Evolutionary conservation across 352 stramenopile genomes (phyloP).

Genomic region (Phytopythium chamaehyphon): DNA sequence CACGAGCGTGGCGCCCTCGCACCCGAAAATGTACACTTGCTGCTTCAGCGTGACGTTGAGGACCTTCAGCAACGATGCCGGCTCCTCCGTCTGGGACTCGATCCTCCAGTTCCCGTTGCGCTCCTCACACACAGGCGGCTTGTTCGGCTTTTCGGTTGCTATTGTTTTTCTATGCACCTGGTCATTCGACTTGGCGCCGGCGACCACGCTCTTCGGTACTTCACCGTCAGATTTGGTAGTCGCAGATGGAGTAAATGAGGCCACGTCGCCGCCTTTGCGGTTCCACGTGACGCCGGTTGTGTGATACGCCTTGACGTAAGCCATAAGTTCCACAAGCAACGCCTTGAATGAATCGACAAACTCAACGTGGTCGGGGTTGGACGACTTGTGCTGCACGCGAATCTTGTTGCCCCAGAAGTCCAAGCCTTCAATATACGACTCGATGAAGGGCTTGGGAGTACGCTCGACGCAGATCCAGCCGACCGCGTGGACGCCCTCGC

Average conservation of each 20-base stretch:
- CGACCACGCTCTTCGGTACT: slow-evolving; percentile 83
- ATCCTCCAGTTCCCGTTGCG: slow-evolving; percentile 96
- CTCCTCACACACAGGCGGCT: slow-evolving; percentile 74
- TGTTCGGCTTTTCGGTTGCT: slow-evolving; percentile 54
- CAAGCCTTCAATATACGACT: slow-evolving; percentile 92
- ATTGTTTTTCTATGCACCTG: no score
- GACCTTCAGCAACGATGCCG: slow-evolving; percentile 77
- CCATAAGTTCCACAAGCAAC: slow-evolving; percentile 88
- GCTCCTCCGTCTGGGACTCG: slow-evolving; percentile 89
- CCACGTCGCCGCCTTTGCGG: slow-evolving; percentile 62
- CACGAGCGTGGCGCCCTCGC: slow-evolving; percentile 92
- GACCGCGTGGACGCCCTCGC: slow-evolving; percentile 80
- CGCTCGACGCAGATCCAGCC: slow-evolving; percentile 80
- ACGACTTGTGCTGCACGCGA: slow-evolving; percentile 94
- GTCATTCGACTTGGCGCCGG: slow-evolving; percentile 81
- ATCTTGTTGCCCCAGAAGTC: slow-evolving; percentile 99
- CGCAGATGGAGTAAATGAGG: slow-evolving; percentile 24
- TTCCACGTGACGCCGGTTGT: slow-evolving; percentile 94
- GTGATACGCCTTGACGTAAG: slow-evolving; percentile 95
- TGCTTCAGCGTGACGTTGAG: slow-evolving; percentile 93
- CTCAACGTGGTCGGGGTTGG: slow-evolving; percentile 86
- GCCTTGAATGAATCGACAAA: slow-evolving; percentile 95
- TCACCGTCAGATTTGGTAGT: slow-evolving; percentile 53
- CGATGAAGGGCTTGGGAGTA: slow-evolving; percentile 92
- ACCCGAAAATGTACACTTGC: slow-evolving; percentile 96